These are phyloP conservation scores for Tausonia pullulans DNA, from an alignment of 1,284 basidiomycete species.

Conservation along the genomic window DNA sequence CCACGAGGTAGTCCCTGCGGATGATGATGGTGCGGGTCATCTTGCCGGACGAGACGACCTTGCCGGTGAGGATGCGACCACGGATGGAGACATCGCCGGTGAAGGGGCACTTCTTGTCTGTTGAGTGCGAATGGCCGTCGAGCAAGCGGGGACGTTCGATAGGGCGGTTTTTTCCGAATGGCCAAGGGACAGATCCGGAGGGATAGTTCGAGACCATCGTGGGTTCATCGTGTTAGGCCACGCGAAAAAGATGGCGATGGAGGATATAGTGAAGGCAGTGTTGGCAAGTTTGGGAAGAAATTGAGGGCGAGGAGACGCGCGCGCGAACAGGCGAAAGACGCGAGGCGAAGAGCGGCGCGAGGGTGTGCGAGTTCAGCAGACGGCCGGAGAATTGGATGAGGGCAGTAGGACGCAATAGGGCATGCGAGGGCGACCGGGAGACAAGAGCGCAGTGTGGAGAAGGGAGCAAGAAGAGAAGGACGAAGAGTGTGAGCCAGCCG, in stretches of 20 bases:
- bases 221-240: too few relatives aligned
- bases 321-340: too few relatives aligned
- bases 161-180: background rate
- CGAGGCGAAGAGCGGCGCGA: too few relatives aligned
- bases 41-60: constrained; percentile 89
- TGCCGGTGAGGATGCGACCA: constrained; percentile 95
- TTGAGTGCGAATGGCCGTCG: background rate
- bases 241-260: background rate
- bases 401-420: too few relatives aligned
- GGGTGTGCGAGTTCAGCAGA: too few relatives aligned
- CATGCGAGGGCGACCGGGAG: background rate
- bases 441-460: too few relatives aligned
- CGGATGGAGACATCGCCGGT: constrained; percentile 94
- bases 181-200: background rate
- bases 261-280: background rate
- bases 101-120: constrained; percentile 99
- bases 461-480: background rate
- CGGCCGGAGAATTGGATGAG: too few relatives aligned
- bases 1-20: constrained; percentile 81
- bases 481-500: too few relatives aligned
- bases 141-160: background rate
- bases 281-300: background rate
- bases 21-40: constrained; percentile 99
- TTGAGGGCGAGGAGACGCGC: too few relatives aligned
- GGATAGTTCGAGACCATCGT: background rate